A percentile compares a stretch with the other conserved stretches of the same genome.
These are phyloP conservation scores for Cocos nucifera DNA, from an alignment of 176 grass and related monocot genomes.

Conservation along the genomic window DNA sequence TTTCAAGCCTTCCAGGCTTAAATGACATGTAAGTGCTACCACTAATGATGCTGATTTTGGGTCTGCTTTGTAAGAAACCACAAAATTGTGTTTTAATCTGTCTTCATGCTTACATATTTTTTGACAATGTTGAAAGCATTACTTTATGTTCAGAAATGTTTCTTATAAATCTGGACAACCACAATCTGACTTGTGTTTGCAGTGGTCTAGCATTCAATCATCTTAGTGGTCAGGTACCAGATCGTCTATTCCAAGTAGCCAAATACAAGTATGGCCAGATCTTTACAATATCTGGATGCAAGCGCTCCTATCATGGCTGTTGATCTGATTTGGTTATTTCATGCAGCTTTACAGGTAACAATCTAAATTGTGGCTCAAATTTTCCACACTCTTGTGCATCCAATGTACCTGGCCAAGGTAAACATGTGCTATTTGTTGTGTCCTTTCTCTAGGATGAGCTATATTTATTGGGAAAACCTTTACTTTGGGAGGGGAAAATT, in stretches of 20 bases:
- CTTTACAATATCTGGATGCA: slow-evolving; percentile 1
- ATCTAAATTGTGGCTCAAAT: slow-evolving; percentile 70
- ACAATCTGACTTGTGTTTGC: slow-evolving; percentile 24
- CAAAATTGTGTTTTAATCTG: too few relatives aligned
- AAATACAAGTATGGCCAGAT: slow-evolving; percentile 76
- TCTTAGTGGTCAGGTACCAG: slow-evolving; percentile 75
- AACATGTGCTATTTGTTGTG: neutral
- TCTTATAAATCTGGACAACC: slow-evolving; percentile 28
- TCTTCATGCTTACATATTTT: too few relatives aligned
- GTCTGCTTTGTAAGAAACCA: too few relatives aligned
- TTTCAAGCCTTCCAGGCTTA: slow-evolving; percentile 6
- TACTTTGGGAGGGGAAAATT: too few relatives aligned
- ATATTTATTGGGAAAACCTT: too few relatives aligned
- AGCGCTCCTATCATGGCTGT: slow-evolving; percentile 9
- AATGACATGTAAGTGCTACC: slow-evolving; percentile 14
- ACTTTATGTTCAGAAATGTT: neutral
- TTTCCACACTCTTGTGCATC: slow-evolving; percentile 66
- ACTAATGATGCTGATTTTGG: too few relatives aligned
- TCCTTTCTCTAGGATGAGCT: too few relatives aligned
- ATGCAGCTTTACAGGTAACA: slow-evolving; percentile 87
- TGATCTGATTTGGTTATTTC: slow-evolving; percentile 35
- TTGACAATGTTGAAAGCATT: too few relatives aligned
- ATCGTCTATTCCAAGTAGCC: slow-evolving; percentile 72
- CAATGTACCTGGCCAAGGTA: slow-evolving; percentile 59
- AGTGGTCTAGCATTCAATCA: slow-evolving; percentile 86